These are phyloP conservation scores for Ascochyta rabiei DNA, from an alignment of 2,329 filamentous ascomycete genomes.

Conservation along the genomic window DNA sequence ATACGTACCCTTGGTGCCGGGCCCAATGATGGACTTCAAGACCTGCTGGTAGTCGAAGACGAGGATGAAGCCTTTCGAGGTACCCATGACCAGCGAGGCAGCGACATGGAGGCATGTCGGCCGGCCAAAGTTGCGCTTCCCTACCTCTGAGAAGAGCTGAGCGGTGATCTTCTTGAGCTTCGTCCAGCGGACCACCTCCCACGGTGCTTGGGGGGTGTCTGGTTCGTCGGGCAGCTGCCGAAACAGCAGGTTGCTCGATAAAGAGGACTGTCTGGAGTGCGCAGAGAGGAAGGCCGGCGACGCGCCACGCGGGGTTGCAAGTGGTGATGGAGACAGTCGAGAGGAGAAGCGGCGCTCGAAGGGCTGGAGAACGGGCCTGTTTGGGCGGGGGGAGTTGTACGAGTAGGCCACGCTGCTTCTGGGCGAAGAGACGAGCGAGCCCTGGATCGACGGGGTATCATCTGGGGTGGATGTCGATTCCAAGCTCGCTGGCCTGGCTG, in stretches of 20 bases:
- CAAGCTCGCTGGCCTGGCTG: conserved; percentile 62
- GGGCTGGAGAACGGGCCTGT: conserved; percentile 83
- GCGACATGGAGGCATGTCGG: conserved; percentile 90
- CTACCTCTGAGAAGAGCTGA: conserved; percentile 90
- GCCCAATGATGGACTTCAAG: conserved; percentile 90
- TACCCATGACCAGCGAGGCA: conserved; percentile 86
- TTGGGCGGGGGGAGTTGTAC: conserved; percentile 70
- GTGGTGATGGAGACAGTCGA: conserved; percentile 70
- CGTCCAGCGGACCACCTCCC: conserved; percentile 98
- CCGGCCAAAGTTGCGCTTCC: conserved; percentile 88
- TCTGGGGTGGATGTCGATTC: conserved; percentile 78
- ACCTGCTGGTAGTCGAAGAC: conserved; percentile 98
- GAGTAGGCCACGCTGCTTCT: conserved; percentile 76
- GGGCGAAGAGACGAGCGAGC: conserved; percentile 65
- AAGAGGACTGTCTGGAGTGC: conserved; percentile 81
- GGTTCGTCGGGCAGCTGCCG: conserved; percentile 60
- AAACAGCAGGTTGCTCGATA: conserved; percentile 71
- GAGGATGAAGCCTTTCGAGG: conserved; percentile 90
- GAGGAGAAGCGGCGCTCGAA: conserved; percentile 96
- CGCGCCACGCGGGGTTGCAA: conserved; percentile 65
- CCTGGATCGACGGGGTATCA: conserved; percentile 80
- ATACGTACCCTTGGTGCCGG: conserved; percentile 80
- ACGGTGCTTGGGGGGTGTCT: conserved; percentile 79
- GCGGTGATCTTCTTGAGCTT: conserved; percentile 86
- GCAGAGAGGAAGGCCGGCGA: conserved; percentile 79